A percentile compares a stretch with the other conserved stretches of the same genome.
These are phyloP conservation scores for Anisodus acutangulus DNA, from an alignment of 257 asterid species.

Conservation along the genomic window DNA sequence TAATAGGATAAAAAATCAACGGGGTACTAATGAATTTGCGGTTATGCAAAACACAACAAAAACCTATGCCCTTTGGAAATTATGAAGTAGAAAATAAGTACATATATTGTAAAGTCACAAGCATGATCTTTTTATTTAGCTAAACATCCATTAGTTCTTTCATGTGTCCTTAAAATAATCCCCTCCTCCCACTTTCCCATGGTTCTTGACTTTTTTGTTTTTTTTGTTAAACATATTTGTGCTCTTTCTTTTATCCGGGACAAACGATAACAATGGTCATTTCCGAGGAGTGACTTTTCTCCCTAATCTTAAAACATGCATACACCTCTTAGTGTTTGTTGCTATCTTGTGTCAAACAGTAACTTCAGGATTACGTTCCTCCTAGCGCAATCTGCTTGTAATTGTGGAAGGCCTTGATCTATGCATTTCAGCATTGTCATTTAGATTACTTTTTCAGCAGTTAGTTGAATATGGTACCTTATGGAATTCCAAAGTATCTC, in stretches of 20 bases:
- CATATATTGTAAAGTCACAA: not conserved
- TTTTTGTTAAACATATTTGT: not conserved
- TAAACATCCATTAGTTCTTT: not conserved
- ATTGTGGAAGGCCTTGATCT: not conserved
- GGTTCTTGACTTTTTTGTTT: not conserved
- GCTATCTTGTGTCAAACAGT: not conserved
- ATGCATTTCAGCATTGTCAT: conserved; percentile 5
- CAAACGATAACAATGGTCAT: not conserved
- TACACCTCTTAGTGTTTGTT: not conserved
- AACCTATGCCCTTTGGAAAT: not conserved
- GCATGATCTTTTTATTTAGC: not conserved
- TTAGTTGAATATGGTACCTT: conserved; percentile 49
- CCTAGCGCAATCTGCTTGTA: not conserved
- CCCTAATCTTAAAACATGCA: not conserved
- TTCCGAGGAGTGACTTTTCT: not conserved
- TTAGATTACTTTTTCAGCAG: not conserved
- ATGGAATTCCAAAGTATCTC: conserved; percentile 70
- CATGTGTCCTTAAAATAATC: not conserved
- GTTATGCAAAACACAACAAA: not conserved
- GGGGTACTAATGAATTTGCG: not conserved
- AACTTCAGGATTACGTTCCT: not conserved
- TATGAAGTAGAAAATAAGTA: not conserved
- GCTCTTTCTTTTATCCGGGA: conserved; percentile 19
- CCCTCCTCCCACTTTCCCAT: not conserved
- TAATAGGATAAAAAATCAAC: not conserved